Base-by-base conservation (phyloP, 2,329 filamentous ascomycete species). In the Cadophora sp. region DNA sequence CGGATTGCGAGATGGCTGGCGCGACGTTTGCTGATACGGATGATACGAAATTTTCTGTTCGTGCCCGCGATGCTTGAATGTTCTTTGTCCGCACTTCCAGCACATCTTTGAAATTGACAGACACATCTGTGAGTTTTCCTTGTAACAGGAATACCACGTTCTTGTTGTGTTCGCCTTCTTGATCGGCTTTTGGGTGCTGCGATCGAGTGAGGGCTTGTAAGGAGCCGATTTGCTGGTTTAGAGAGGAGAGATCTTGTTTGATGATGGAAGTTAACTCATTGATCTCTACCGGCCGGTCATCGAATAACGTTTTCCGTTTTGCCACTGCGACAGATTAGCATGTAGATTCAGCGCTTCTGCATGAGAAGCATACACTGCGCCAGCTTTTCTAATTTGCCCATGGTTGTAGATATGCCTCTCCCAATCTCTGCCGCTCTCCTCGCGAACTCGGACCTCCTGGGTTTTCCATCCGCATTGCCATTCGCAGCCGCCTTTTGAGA, bases 231-330 rank as follows among this genome's bases (percentile, higher is more conserved):
- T 97, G 92, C 73, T 93, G 89, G 80, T 97, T 98, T 67, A 92
- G 80, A 4, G 86, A 89, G 1, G 93, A 93, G 63, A 98, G 87
- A 77, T 98, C 95, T 84, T 98, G 95, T 83, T 98, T 98, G 84
- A 98, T 97, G 77, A 98, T 92, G 77, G 94, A 97, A 8, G 94
- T 97, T 79, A 97, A 88, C 80, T 98, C 94, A 79, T 96, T 96
- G 79, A 98, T 97, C 81, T 99, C 96, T 65, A 97, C 92, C 0
- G 96, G 94, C 78, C 93, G 89, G 82, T 99, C 96, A 80, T 99
- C 96, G 79, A 99, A 99, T 53, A 99, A 89, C 11, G 96, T 97
- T 81, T 97, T 97, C 77, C 95, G 90, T 80, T 94, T 95, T n/a
- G 96, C 96, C 78, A 99, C 90, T 92, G 69, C 29, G 59, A 22